phyloP scores from a whole-genome alignment of 805 yeast genomes.

The Yarrowia porcina region DNA sequence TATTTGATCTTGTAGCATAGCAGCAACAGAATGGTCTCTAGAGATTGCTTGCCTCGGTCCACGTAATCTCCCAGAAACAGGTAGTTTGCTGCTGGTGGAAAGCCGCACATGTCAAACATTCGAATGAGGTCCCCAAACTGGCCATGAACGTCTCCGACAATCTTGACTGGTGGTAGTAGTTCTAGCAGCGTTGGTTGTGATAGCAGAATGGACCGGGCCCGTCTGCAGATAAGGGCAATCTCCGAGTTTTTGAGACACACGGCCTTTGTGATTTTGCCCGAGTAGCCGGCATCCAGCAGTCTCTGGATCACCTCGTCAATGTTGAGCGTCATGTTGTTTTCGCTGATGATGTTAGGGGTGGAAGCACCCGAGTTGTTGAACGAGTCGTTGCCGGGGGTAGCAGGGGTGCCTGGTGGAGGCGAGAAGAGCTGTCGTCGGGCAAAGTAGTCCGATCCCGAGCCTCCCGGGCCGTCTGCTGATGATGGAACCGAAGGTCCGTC shows the following conservation, averaged over 20 bases:
- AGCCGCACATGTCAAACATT: slow-evolving; percentile 91
- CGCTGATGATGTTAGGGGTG: slow-evolving; percentile 12
- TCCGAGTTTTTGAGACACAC: slow-evolving; percentile 89
- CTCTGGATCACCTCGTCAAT: slow-evolving; percentile 89
- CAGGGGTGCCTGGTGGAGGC: slow-evolving; percentile 24
- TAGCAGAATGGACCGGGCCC: slow-evolving; percentile 83
- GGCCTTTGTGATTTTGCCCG: slow-evolving; percentile 86
- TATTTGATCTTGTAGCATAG: slow-evolving; percentile 93
- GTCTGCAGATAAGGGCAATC: slow-evolving; percentile 78
- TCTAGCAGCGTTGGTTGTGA: slow-evolving; percentile 89
- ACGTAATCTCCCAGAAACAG: slow-evolving; percentile 94
- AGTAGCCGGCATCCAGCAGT: slow-evolving; percentile 90
- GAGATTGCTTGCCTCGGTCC: slow-evolving; percentile 93
- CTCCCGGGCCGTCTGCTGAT: neutral
- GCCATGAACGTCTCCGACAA: slow-evolving; percentile 95
- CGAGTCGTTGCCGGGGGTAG: slow-evolving; percentile 6
- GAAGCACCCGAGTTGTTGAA: slow-evolving; percentile 3
- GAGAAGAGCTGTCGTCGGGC: slow-evolving; percentile 28
- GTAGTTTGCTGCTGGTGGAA: slow-evolving; percentile 92
- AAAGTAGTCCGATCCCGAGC: slow-evolving; percentile 25
- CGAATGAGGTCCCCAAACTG: slow-evolving; percentile 90
- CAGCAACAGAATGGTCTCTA: slow-evolving; percentile 84
- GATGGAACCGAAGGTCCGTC: neutral
- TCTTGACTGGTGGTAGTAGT: slow-evolving; percentile 79
- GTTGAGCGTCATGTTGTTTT: slow-evolving; percentile 41